Evolutionary conservation across 2,329 filamentous ascomycete genomes (phyloP).

Genomic region (Fusarium bulbicola): DNA sequence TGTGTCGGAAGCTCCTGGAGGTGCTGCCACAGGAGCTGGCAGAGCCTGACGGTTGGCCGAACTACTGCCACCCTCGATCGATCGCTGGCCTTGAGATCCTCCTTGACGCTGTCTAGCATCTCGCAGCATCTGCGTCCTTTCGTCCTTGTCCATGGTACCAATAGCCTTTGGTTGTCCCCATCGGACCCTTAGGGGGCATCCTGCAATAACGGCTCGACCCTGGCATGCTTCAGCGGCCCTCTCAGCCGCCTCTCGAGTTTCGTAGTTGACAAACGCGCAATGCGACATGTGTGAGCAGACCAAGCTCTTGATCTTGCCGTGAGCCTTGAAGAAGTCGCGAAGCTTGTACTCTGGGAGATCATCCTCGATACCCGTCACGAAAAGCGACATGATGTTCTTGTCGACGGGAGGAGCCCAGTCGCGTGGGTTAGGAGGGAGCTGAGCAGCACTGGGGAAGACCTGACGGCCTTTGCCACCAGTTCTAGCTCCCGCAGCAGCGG

Average conservation of each 20-base stretch:
- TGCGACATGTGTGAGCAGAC: conserved; percentile 98
- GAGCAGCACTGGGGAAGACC: conserved; percentile 74
- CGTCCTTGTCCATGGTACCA: conserved; percentile 89
- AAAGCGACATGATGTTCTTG: conserved; percentile 88
- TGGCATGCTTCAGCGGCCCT: conserved; percentile 84
- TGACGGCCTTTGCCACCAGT: conserved; percentile 58
- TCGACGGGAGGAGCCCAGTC: conserved; percentile 89
- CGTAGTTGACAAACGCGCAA: conserved; percentile 96
- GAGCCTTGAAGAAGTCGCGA: conserved; percentile 87
- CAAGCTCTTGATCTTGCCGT: conserved; percentile 89
- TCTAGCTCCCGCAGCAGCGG: conserved; percentile 58
- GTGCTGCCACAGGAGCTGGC: conserved; percentile 69
- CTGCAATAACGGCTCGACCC: conserved; percentile 87
- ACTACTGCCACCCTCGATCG: conserved; percentile 46
- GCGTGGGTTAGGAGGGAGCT: conserved; percentile 80
- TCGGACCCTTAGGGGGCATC: conserved; percentile 87
- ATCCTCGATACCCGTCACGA: conserved; percentile 94
- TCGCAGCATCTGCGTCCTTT: conserved; percentile 81
- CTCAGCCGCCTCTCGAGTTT: conserved; percentile 85
- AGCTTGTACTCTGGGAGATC: conserved; percentile 93
- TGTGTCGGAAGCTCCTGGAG: conserved; percentile 80
- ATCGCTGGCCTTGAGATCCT: conserved; percentile 23
- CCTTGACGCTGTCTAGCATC: conserved; percentile 66
- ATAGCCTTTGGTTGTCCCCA: conserved; percentile 95
- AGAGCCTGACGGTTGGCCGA: conserved; percentile 38